Percentiles rank a stretch among this genome's conserved stretches.
Conservation (phyloP, 768 basidiomycete species). For the Lyophyllum decastes region DNA sequence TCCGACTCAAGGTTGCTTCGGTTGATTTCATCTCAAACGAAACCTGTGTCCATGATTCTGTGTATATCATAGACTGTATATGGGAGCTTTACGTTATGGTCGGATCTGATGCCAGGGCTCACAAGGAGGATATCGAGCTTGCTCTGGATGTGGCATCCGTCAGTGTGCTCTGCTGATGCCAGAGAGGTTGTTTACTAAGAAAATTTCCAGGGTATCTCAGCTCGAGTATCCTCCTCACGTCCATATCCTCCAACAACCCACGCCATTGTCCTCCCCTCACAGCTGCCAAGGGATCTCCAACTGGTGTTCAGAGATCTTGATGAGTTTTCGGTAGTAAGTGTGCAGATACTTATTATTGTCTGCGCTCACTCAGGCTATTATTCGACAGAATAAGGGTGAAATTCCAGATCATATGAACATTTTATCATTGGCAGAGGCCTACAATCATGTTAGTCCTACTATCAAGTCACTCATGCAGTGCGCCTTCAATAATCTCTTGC, state of each 20-base stretch:
- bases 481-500: neutral
- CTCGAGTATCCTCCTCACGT: conserved; percentile 46
- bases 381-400: conserved; percentile 47
- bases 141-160: conserved; percentile 64
- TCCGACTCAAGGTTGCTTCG: conserved; percentile 41
- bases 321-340: conserved; percentile 57
- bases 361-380: conserved; percentile 6
- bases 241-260: conserved; percentile 79
- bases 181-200: neutral
- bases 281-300: conserved; percentile 70
- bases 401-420: conserved; percentile 24
- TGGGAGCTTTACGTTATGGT: conserved; percentile 84
- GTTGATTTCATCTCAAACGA: conserved; percentile 46
- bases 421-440: conserved; percentile 55
- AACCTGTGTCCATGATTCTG: conserved; percentile 38
- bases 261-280: conserved; percentile 71
- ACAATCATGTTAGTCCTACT: conserved; percentile 52
- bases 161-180: conserved; percentile 10
- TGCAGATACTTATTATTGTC: conserved; percentile 1
- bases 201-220: conserved; percentile 51
- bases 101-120: conserved; percentile 62
- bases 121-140: conserved; percentile 59
- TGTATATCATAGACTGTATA: conserved; percentile 72
- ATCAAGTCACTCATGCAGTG: neutral
- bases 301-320: conserved; percentile 71